Evolutionary conservation across 116 monocot genomes (phyloP), one percentile per base, ranked within the genome.

Genomic region (Papilionanthe hybrid): DNA sequence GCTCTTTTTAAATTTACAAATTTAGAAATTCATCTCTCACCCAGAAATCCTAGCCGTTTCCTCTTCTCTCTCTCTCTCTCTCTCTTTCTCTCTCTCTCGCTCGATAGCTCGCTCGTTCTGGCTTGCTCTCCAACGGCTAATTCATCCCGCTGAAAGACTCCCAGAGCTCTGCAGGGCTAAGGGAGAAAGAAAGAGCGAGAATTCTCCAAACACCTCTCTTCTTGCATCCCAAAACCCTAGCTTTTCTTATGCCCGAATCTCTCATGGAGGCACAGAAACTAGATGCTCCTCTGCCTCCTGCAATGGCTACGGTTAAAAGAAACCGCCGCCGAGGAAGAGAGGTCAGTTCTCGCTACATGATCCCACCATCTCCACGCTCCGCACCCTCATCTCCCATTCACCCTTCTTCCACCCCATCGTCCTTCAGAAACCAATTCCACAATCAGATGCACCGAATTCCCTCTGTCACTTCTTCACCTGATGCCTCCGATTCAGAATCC

Each of bases 281-380:
- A 13, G 76, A 76, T 48, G 28, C 69, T 20, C 18, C 17, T 50
- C 41, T 50, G 12, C 63, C 45, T 23, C 79, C 15, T 44, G 71
- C 57, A 3, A 18, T 22, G 44, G 22, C 12, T 23, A 29, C 49
- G 4, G 75, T 11, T 37, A 78, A 56, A 48, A 67, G 48, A 3
- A 76, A 20, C 37, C 79, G 84, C 0, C 69, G 72, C 20, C 78
- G 85, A 20, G 84, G 82, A 9, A 77, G 88, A 67, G 84, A 90
- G 55, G 89, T 93, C 17, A 93, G 88, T 79, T 93, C 90, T 45
- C 72, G 93, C 7, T 90, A 90, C 82, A 80, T 93, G 82, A 28
- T 43, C n/a, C 72, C 80, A 11, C 67, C 76, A 25, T 44, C 77
- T 5, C 75, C 85, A 45, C 30, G 23, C 19, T 44, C 87, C 5